These are phyloP conservation scores for Rutstroemia sp. DNA, from an alignment of 2,329 filamentous ascomycete species.

Conservation along the genomic window DNA sequence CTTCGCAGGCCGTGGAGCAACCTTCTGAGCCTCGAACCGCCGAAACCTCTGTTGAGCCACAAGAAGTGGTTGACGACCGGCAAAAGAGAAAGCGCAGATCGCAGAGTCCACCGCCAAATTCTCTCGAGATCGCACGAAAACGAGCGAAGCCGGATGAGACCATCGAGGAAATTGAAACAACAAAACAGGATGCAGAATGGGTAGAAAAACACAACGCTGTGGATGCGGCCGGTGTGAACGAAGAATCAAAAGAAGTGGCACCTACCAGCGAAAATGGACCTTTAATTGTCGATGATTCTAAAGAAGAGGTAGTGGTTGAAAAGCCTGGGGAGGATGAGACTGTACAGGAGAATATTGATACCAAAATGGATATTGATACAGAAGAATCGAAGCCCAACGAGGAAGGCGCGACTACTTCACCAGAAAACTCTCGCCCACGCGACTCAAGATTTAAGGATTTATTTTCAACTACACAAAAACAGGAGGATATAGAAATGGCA, in stretches of 20 bases:
- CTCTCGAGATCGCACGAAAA: conserved; percentile 47
- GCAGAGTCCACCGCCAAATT: conserved; percentile 49
- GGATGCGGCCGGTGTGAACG: conserved; percentile 13
- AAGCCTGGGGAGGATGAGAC: background rate
- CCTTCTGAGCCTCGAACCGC: conserved; percentile 8
- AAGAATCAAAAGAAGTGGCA: background rate
- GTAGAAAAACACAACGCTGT: conserved; percentile 24
- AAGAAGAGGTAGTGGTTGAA: conserved; percentile 15
- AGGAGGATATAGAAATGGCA: conserved; percentile 10
- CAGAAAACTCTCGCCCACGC: conserved; percentile 10
- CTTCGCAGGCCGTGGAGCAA: conserved; percentile 12
- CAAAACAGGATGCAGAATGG: conserved; percentile 17
- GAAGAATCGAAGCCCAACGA: conserved; percentile 1
- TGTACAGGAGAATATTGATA: background rate
- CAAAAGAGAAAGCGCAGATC: conserved; percentile 64
- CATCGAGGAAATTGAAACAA: conserved; percentile 10
- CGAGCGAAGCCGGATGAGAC: conserved; percentile 40
- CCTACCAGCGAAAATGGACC: conserved; percentile 4
- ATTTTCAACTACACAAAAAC: conserved; percentile 20
- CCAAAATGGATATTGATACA: conserved; percentile 2
- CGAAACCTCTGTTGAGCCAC: conserved; percentile 25
- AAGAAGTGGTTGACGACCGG: conserved; percentile 40
- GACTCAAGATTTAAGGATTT: conserved; percentile 43
- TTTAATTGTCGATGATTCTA: conserved; percentile 15
- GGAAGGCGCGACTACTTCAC: conserved; percentile 2